Percentiles rank a stretch among this genome's conserved stretches.
Evolutionary conservation across 208 protist species (phyloP).

Genomic region (Wallacemonas collosoma): DNA sequence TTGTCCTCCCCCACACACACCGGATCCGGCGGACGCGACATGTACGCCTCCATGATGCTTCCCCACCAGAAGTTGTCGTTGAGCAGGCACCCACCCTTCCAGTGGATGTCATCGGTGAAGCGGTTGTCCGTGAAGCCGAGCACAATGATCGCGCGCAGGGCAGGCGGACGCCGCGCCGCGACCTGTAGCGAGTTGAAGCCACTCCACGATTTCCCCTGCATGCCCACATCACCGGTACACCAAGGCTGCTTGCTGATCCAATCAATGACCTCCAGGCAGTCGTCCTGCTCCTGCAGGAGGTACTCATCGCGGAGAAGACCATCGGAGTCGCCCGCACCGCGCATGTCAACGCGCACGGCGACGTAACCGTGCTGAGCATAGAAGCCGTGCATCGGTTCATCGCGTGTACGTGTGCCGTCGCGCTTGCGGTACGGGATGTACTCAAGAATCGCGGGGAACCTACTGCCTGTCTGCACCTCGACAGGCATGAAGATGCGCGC

Average conservation of each 20-base stretch:
- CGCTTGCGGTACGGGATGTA: slow-evolving; percentile 77
- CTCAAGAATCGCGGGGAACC: slow-evolving; percentile 56
- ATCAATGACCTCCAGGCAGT: slow-evolving; percentile 67
- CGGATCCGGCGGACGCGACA: slow-evolving; percentile 45
- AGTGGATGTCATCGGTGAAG: slow-evolving; percentile 75
- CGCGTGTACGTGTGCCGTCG: slow-evolving; percentile 54
- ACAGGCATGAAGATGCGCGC: slow-evolving; percentile 55
- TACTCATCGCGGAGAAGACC: slow-evolving; percentile 60
- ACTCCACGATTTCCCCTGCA: slow-evolving; percentile 76
- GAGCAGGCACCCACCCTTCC: slow-evolving; percentile 70
- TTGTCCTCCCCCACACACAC: slow-evolving; percentile 39
- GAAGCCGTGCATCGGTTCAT: slow-evolving; percentile 77
- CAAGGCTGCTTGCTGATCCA: slow-evolving; percentile 59
- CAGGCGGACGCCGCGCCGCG: slow-evolving; percentile 49
- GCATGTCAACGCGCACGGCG: slow-evolving; percentile 66
- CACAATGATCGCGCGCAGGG: slow-evolving; percentile 62
- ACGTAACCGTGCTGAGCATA: slow-evolving; percentile 58
- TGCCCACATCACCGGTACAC: slow-evolving; percentile 62
- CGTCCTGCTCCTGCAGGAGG: slow-evolving; percentile 61
- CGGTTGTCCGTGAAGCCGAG: slow-evolving; percentile 70
- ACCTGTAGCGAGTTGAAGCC: slow-evolving; percentile 75
- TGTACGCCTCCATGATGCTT: slow-evolving; percentile 62
- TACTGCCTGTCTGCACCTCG: slow-evolving; percentile 19
- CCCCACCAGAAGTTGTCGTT: slow-evolving; percentile 80
- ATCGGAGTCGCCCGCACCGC: slow-evolving; percentile 60